Base-by-base conservation (phyloP, 129 eudicot species). In the Flaveria linearis region DNA sequence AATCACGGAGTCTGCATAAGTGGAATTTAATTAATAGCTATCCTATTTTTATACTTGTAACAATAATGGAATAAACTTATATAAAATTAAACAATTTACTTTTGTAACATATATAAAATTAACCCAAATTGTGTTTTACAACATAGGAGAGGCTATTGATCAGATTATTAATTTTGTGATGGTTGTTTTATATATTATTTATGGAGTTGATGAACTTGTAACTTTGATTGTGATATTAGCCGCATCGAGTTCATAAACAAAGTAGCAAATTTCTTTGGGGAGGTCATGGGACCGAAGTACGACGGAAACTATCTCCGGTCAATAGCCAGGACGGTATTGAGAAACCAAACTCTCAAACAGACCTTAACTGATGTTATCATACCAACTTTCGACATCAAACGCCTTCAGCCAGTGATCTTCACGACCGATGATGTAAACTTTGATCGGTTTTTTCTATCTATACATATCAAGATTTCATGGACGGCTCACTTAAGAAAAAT, bases 321-420 rank as follows among this genome's bases (percentile, higher is more conserved):
- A 75, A 56, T 84, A n/a, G 33, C 84, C 6, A 65, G 75, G 10
- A 68, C 39, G 22, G 15, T 75, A 46, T 18, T 81, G 46, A 76
- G 63, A 53, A 72, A 73, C 68, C 55, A 1, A 78, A 84, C 82
- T 80, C 75, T 87, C 62, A 82, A 75, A 2, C 72, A 87, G 9
- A 79, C 86, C 9, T 0, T 81, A 69, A 87, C 91, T 0, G 78
- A 75, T 56, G 80, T 87, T 7, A 86, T 87, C 61, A 72, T 87
- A 64, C 88, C 91, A 72, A 68, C 88, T 33, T 87, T 84, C 42
- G 91, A 87, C 84, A 81, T 87, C 82, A 84, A 39, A 68, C 79
- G 75, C 49, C 91, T 84, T 68, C 91, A 87, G n/a, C 91, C 91
- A 2, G 65, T 74, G 8, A 72, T 85, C 77, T 85, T 85, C 80